Percentiles rank a stretch among this genome's conserved stretches.
These are phyloP conservation scores for Pugionium dolabratum DNA, from an alignment of 345 rosid genomes.

Conservation along the genomic window DNA sequence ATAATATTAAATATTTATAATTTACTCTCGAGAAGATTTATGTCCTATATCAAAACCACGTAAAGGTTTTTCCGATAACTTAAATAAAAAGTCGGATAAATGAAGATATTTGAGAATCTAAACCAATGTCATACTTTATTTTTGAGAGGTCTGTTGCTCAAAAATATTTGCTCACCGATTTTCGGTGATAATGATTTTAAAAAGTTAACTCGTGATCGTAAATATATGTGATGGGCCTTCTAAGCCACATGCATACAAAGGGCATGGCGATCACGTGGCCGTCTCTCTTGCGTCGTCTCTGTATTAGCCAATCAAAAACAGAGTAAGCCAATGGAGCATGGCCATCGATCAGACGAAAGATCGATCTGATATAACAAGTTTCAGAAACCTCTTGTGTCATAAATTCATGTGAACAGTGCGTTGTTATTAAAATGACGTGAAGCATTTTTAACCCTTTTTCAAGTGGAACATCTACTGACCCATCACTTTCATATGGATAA, in stretches of 20 bases:
- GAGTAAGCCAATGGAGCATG: slow-evolving; percentile 28
- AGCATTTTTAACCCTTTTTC: not conserved
- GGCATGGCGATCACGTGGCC: slow-evolving; percentile 41
- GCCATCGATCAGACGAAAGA: slow-evolving; percentile 28
- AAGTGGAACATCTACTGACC: too few relatives aligned
- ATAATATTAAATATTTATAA: not conserved
- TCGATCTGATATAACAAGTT: slow-evolving; percentile 15
- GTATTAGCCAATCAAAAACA: slow-evolving; percentile 17
- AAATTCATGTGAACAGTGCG: slow-evolving; percentile 34
- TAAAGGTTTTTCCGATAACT: slow-evolving; percentile 8
- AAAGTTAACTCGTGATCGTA: slow-evolving; percentile 15
- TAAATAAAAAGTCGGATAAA: slow-evolving; percentile 5
- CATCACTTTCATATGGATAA: too few relatives aligned
- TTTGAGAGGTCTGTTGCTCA: slow-evolving; percentile 24
- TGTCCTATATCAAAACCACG: slow-evolving; percentile 17
- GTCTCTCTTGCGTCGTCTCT: slow-evolving; percentile 28
- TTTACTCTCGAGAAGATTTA: slow-evolving; percentile 7
- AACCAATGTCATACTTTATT: slow-evolving; percentile 11
- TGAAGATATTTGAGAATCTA: slow-evolving; percentile 18
- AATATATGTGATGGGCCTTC: slow-evolving; percentile 29
- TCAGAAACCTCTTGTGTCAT: slow-evolving; percentile 9
- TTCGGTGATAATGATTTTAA: slow-evolving; percentile 33
- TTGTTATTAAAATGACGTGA: not conserved
- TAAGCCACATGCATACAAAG: slow-evolving; percentile 9
- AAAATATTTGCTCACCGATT: slow-evolving; percentile 19